These are phyloP conservation scores for Russula earlei DNA, from an alignment of 768 basidiomycete genomes.

Conservation along the genomic window DNA sequence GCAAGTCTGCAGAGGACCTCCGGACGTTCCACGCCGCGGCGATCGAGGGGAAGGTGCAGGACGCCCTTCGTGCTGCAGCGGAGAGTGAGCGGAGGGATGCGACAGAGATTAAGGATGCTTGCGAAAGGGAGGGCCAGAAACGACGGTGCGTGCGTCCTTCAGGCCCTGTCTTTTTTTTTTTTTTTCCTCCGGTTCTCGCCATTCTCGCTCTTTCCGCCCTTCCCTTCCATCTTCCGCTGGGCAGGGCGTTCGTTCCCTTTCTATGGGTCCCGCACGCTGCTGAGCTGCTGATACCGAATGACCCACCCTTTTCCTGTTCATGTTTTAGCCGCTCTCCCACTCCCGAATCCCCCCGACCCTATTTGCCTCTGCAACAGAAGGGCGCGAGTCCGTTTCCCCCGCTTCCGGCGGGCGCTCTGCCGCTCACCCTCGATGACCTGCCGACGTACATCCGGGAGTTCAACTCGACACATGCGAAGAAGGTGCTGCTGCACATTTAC, in stretches of 20 bases:
- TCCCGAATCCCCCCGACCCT: slow-evolving; percentile 54
- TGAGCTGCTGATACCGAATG: neutral
- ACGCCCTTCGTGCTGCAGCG: slow-evolving; percentile 44
- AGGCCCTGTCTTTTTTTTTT: neutral
- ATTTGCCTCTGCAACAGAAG: slow-evolving; percentile 36
- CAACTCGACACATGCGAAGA: slow-evolving; percentile 36
- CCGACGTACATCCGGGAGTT: slow-evolving; percentile 47
- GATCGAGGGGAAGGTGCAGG: slow-evolving; percentile 44
- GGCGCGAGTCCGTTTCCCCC: slow-evolving; percentile 35
- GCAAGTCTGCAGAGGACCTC: slow-evolving; percentile 33
- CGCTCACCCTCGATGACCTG: slow-evolving; percentile 39
- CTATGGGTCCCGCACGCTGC: neutral
- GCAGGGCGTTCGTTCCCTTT: neutral
- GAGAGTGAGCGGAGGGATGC: slow-evolving; percentile 47
- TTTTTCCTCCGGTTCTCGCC: neutral
- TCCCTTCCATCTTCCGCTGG: neutral
- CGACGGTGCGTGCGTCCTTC: slow-evolving; percentile 44
- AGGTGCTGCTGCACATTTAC: slow-evolving; percentile 44
- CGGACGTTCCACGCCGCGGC: slow-evolving; percentile 40
- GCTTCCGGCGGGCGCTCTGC: slow-evolving; percentile 28
- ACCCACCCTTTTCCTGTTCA: neutral
- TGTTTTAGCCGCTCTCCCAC: slow-evolving; percentile 37
- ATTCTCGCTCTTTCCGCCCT: too few relatives aligned
- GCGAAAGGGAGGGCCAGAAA: slow-evolving; percentile 44
- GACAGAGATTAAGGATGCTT: slow-evolving; percentile 36